These are phyloP conservation scores for Kazachstania kunashirensis DNA, from an alignment of 805 yeast genomes.

Conservation along the genomic window DNA sequence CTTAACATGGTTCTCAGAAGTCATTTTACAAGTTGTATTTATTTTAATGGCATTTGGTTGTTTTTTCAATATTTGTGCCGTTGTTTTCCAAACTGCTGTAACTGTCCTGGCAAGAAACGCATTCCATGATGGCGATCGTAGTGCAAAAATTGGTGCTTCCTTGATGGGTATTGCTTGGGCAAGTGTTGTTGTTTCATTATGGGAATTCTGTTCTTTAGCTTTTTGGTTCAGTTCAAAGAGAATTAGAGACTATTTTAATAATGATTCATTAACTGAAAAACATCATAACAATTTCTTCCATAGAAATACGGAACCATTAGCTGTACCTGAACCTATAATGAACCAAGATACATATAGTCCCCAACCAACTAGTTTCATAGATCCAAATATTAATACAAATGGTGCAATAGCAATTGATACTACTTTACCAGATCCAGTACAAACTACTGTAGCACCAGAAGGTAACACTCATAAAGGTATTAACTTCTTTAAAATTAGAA, in stretches of 20 bases:
- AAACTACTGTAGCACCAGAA: slow-evolving; percentile 3
- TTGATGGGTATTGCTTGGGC: slow-evolving; percentile 65
- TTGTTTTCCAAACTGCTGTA: slow-evolving; percentile 66
- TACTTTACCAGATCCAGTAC: background rate
- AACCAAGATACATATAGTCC: slow-evolving; percentile 6
- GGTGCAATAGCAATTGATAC: background rate
- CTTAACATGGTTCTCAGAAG: slow-evolving; percentile 45
- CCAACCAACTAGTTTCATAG: slow-evolving; percentile 1
- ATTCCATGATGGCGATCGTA: slow-evolving; percentile 41
- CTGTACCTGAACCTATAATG: slow-evolving; percentile 9
- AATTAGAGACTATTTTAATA: background rate
- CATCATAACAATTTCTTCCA: slow-evolving; percentile 8
- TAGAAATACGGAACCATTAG: slow-evolving; percentile 6
- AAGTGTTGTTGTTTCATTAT: slow-evolving; percentile 36
- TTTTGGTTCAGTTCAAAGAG: slow-evolving; percentile 1
- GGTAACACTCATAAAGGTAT: slow-evolving; percentile 40
- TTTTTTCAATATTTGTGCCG: slow-evolving; percentile 50
- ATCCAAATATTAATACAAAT: background rate
- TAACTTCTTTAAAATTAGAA: slow-evolving; percentile 68
- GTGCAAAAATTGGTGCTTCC: slow-evolving; percentile 45
- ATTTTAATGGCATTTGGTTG: slow-evolving; percentile 43
- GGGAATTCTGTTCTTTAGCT: slow-evolving; percentile 7
- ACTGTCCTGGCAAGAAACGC: slow-evolving; percentile 65
- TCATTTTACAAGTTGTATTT: slow-evolving; percentile 46
- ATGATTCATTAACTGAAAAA: slow-evolving; percentile 1